These are phyloP conservation scores for Babesia caballi DNA, from an alignment of 169 alveolate species.

Conservation along the genomic window DNA sequence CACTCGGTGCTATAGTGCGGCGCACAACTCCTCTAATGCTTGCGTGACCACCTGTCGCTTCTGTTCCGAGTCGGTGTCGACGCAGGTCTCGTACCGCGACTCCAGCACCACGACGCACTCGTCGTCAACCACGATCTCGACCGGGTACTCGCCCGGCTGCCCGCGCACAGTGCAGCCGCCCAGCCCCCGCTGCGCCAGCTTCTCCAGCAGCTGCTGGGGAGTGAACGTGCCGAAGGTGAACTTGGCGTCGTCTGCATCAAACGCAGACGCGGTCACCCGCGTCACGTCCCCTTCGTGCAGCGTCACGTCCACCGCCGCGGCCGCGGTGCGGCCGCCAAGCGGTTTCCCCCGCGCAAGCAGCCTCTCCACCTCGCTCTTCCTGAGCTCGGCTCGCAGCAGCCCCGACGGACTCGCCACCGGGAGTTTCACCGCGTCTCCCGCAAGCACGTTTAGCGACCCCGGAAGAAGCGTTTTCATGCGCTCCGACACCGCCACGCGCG, in stretches of 20 bases:
- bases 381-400: neutral
- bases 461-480: neutral
- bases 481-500: neutral
- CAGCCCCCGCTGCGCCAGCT: neutral
- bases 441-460: neutral
- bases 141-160: neutral
- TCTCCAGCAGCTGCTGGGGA: neutral
- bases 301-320: neutral
- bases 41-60: neutral
- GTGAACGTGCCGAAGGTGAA: slow-evolving; percentile 46
- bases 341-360: neutral
- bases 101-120: slow-evolving; percentile 3
- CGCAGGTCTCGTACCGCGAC: slow-evolving; percentile 19
- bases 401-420: neutral
- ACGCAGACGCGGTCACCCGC: neutral
- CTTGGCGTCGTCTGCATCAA: slow-evolving; percentile 5
- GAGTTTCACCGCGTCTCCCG: slow-evolving; percentile 2
- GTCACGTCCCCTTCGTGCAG: neutral
- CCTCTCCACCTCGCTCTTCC: neutral
- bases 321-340: neutral
- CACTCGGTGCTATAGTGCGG: slow-evolving; percentile 32
- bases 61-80: slow-evolving; percentile 6
- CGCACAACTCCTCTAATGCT: slow-evolving; percentile 12
- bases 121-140: neutral
- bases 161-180: neutral